phyloP scores from a whole-genome alignment of 345 rosid genomes.

The Populus deltoides region DNA sequence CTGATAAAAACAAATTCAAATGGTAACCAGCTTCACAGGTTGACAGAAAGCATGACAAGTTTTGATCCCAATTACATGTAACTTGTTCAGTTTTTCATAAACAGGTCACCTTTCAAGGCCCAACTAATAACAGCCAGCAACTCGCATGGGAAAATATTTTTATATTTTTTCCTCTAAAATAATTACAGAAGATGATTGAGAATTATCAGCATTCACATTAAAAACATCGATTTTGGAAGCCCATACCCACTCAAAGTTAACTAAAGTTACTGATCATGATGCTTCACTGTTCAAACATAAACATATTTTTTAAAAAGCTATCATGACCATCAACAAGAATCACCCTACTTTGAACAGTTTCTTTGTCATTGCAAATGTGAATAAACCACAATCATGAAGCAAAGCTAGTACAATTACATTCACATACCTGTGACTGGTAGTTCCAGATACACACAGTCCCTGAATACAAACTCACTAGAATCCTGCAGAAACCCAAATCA shows the following conservation, averaged over 20 bases:
- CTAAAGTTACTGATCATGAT: neutral
- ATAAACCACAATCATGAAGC: neutral
- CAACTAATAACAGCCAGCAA: neutral
- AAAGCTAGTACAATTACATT: neutral
- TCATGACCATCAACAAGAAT: neutral
- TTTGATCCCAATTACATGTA: neutral
- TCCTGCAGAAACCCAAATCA: constrained; percentile 36
- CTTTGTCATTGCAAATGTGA: neutral
- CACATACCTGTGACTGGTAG: constrained; percentile 79
- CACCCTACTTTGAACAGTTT: neutral
- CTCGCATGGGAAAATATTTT: neutral
- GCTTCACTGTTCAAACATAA: neutral
- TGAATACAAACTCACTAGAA: constrained; percentile 47
- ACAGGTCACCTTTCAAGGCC: neutral
- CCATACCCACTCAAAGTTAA: neutral
- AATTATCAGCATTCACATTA: neutral
- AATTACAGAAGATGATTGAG: neutral
- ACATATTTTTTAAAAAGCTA: neutral
- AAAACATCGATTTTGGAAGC: neutral
- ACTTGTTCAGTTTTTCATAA: neutral
- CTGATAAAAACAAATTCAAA: neutral
- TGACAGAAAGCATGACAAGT: neutral
- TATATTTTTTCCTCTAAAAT: neutral
- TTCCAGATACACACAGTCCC: constrained; percentile 57
- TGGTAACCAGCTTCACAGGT: neutral